Evolutionary conservation across 306 rosid species (phyloP).

Genomic region (Erythrophleum fordii): DNA sequence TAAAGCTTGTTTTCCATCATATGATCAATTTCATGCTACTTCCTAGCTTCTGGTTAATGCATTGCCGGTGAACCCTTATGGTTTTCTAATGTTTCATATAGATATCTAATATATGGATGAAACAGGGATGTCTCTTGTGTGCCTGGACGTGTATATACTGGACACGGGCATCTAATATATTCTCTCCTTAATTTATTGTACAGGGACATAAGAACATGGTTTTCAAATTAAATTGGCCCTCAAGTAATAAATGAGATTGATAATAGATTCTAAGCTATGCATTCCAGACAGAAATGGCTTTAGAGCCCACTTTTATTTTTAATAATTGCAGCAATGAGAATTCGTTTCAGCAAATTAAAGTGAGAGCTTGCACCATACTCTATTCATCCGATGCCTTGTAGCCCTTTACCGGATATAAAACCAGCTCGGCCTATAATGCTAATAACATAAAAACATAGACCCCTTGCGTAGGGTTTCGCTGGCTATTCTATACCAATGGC

Average conservation of each 20-base stretch:
- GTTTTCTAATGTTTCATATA: conserved; percentile 3
- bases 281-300: background rate
- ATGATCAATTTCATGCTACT: background rate
- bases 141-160: conserved; percentile 2
- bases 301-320: background rate
- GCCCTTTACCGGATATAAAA: background rate
- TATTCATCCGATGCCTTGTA: background rate
- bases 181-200: background rate
- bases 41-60: background rate
- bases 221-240: conserved; percentile 16
- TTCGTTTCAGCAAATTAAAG: background rate
- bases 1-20: background rate
- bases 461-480: background rate
- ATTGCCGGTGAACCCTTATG: conserved; percentile 8
- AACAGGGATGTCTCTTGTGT: conserved; percentile 34
- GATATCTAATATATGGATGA: background rate
- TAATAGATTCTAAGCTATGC: background rate
- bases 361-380: background rate
- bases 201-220: background rate
- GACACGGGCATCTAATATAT: conserved; percentile 12
- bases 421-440: conserved; percentile 20
- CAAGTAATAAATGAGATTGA: background rate
- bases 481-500: too few species aligned
- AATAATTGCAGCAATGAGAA: background rate
- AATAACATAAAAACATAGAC: background rate